phyloP scores from a whole-genome alignment of 805 yeast genomes.

The Teunomyces lycoperdinae region DNA sequence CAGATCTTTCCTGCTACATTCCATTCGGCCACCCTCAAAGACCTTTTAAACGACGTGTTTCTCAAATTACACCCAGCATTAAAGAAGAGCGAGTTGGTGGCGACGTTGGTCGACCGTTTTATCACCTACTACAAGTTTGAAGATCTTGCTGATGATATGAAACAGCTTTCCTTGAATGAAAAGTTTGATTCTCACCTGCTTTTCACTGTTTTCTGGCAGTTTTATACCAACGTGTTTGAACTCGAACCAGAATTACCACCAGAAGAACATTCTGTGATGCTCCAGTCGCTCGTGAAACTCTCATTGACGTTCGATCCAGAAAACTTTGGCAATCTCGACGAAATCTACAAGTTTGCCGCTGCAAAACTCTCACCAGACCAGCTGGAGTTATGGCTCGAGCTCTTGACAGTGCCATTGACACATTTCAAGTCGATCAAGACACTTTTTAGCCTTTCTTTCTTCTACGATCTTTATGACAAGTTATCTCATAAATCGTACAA shows the following conservation, averaged over 20 bases:
- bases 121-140: slow-evolving; percentile 43
- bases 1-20: slow-evolving; percentile 95
- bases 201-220: slow-evolving; percentile 66
- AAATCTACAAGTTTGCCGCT: slow-evolving; percentile 56
- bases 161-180: slow-evolving; percentile 10
- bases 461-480: slow-evolving; percentile 48
- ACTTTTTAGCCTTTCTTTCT: slow-evolving; percentile 47
- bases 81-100: slow-evolving; percentile 61
- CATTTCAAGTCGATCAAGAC: slow-evolving; percentile 38
- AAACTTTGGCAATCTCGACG: slow-evolving; percentile 57
- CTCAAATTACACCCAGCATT: slow-evolving; percentile 67
- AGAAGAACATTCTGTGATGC: slow-evolving; percentile 61
- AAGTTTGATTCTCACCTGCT: slow-evolving; percentile 4
- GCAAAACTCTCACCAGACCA: slow-evolving; percentile 29
- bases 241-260: slow-evolving; percentile 62
- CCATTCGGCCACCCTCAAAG: slow-evolving; percentile 71
- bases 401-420: slow-evolving; percentile 49
- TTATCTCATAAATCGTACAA: slow-evolving; percentile 53
- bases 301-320: slow-evolving; percentile 66
- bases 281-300: slow-evolving; percentile 64
- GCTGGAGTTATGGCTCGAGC: slow-evolving; percentile 38
- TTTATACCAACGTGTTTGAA: slow-evolving; percentile 53
- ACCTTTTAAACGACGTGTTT: slow-evolving; percentile 59
- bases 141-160: slow-evolving; percentile 21
- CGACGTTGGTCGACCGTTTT: slow-evolving; percentile 71